Base-by-base conservation (phyloP, 108 stramenopile genomes). In the Pelagomonas calceolata region DNA sequence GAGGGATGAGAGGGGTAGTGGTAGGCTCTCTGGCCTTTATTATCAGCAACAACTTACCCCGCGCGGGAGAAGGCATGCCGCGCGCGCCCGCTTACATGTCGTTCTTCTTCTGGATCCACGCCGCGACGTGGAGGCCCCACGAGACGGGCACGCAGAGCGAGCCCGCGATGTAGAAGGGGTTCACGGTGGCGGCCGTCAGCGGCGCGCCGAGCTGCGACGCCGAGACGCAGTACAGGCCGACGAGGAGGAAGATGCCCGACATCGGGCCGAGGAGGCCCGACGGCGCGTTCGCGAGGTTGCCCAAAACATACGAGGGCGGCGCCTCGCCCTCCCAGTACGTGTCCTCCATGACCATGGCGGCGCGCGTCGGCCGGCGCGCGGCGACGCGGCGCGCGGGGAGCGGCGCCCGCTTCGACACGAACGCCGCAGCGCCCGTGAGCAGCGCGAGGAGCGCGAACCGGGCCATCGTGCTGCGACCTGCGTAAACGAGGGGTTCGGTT, bases 21-120 rank as follows among this genome's bases (percentile, higher is more conserved):
- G n/a, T n/a, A n/a, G n/a, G n/a, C n/a, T n/a, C n/a, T n/a, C n/a
- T n/a, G n/a, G n/a, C n/a, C n/a, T n/a, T n/a, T n/a, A n/a, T n/a
- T n/a, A n/a, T n/a, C n/a, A n/a, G n/a, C n/a, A n/a, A n/a, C n/a
- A n/a, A n/a, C n/a, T n/a, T n/a, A n/a, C n/a, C n/a, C n/a, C n/a
- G n/a, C n/a, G n/a, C n/a, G n/a, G n/a, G n/a, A n/a, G n/a, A n/a
- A n/a, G n/a, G n/a, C n/a, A n/a, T n/a, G n/a, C n/a, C n/a, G n/a
- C n/a, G n/a, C n/a, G n/a, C n/a, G n/a, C 39, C 39, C 39, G 39
- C 29, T 64, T 79, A 81, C 37, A 68, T 66, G 32, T 72, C 76
- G 75, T 81, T 81, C 75, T 79, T 64, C 78, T 79, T 79, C 71
- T 81, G 75, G 79, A 81, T 81, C 80, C 80, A 81, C n/a, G 78